Evolutionary conservation across 2,329 filamentous ascomycete species (phyloP).

Genomic region (Xylariaceae sp.): DNA sequence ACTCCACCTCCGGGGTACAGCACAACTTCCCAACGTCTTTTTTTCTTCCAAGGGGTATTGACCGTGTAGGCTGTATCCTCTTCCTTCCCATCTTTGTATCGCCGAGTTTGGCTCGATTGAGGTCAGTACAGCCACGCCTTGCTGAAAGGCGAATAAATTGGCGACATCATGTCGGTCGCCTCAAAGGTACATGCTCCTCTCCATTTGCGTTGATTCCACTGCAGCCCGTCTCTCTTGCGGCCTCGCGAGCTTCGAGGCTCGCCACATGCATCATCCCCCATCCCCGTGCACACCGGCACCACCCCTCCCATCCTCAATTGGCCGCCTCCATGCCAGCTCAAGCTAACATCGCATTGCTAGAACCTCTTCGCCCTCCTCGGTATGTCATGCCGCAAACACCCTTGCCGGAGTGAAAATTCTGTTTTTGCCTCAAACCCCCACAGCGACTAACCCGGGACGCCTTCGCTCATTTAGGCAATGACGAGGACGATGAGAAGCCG

Average conservation of each 20-base stretch:
- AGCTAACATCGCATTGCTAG: conserved; percentile 44
- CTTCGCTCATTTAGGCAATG: conserved; percentile 47
- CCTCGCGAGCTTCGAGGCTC: neutral
- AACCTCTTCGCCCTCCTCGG: conserved; percentile 98
- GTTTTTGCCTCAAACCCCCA: conserved; percentile 10
- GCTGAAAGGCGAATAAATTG: conserved; percentile 48
- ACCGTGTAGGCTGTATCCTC: conserved; percentile 35
- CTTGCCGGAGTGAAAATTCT: conserved; percentile 24
- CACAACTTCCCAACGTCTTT: conserved; percentile 15
- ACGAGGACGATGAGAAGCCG: conserved; percentile 66
- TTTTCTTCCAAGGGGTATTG: conserved; percentile 30
- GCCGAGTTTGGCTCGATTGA: conserved; percentile 29
- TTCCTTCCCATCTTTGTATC: conserved; percentile 21
- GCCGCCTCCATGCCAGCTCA: neutral
- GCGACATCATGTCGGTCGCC: conserved; percentile 58
- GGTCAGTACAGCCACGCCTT: conserved; percentile 39
- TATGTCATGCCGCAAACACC: conserved; percentile 47
- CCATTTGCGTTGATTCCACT: neutral
- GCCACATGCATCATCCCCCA: neutral
- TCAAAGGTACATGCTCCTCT: conserved; percentile 46
- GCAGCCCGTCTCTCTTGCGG: neutral
- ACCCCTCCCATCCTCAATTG: conserved; percentile 8
- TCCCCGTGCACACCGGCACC: neutral
- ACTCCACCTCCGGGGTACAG: conserved; percentile 17
- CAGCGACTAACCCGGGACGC: conserved; percentile 25